A percentile compares a stretch with the other conserved stretches of the same genome.
These are phyloP conservation scores for Ramalina intermedia DNA, from an alignment of 495 filamentous ascomycete genomes.

Conservation along the genomic window DNA sequence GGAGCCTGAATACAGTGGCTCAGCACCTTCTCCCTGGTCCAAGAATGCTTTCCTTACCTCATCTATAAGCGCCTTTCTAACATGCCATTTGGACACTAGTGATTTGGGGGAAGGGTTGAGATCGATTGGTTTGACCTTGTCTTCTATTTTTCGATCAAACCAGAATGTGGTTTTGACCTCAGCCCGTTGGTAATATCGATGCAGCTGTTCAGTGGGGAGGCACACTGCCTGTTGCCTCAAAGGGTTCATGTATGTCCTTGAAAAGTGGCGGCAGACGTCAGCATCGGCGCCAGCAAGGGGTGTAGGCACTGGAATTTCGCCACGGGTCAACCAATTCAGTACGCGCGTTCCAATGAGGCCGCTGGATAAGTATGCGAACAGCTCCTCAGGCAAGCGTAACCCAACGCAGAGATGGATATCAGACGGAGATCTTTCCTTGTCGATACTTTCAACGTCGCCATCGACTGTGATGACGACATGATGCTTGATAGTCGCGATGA, in stretches of 20 bases:
- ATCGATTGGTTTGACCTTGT: constrained; percentile 50
- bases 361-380: constrained; percentile 80
- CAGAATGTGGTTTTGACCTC: constrained; percentile 65
- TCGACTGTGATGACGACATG: constrained; percentile 64
- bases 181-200: constrained; percentile 66
- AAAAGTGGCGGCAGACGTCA: constrained; percentile 64
- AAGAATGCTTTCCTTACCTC: background rate
- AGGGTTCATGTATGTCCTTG: constrained; percentile 53
- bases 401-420: constrained; percentile 85
- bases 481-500: constrained; percentile 72
- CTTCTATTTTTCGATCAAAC: constrained; percentile 60
- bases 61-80: constrained; percentile 31
- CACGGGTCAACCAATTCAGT: constrained; percentile 64
- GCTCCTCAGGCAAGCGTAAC: constrained; percentile 74
- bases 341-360: constrained; percentile 68
- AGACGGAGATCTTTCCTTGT: constrained; percentile 50
- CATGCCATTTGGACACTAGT: constrained; percentile 58
- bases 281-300: constrained; percentile 73
- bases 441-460: constrained; percentile 58
- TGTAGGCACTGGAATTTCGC: constrained; percentile 56
- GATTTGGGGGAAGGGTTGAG: constrained; percentile 42
- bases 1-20: background rate
- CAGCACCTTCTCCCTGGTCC: background rate
- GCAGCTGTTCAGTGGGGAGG: constrained; percentile 59
- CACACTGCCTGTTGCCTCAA: constrained; percentile 61